Evolutionary conservation across 345 rosid species (phyloP).

Genomic region (Kernera saxatilis): DNA sequence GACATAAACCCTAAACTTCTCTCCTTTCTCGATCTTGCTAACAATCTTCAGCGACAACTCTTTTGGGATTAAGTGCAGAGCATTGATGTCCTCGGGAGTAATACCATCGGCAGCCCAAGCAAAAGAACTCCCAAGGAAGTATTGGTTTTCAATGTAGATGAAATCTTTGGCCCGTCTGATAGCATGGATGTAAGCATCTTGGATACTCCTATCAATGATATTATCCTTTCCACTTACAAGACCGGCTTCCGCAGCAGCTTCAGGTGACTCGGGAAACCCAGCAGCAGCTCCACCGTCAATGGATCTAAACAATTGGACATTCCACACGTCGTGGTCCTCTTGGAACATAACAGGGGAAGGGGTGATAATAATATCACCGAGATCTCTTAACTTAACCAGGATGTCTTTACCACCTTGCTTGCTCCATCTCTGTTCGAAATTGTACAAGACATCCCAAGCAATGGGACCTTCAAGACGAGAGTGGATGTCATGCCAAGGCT

Average conservation of each 20-base stretch:
- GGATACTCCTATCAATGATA: slow-evolving; percentile 95
- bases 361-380: slow-evolving; percentile 65
- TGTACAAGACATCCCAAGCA: slow-evolving; percentile 96
- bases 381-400: slow-evolving; percentile 73
- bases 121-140: slow-evolving; percentile 92
- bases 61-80: slow-evolving; percentile 88
- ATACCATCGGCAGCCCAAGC: slow-evolving; percentile 78
- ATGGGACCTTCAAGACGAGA: slow-evolving; percentile 96
- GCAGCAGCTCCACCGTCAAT: slow-evolving; percentile 98
- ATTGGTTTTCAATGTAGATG: slow-evolving; percentile 92
- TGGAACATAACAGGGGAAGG: slow-evolving; percentile 88
- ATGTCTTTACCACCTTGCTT: slow-evolving; percentile 94
- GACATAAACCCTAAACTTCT: slow-evolving; percentile 78
- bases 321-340: slow-evolving; percentile 86
- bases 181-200: slow-evolving; percentile 91
- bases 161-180: slow-evolving; percentile 92
- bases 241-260: slow-evolving; percentile 94
- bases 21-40: slow-evolving; percentile 87
- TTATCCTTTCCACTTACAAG: slow-evolving; percentile 99
- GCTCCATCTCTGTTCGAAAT: slow-evolving; percentile 97
- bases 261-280: slow-evolving; percentile 96
- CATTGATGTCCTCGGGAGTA: slow-evolving; percentile 83
- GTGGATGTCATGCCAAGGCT: slow-evolving; percentile 99
- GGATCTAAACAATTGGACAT: slow-evolving; percentile 91
- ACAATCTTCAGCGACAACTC: slow-evolving; percentile 91